phyloP scores from a whole-genome alignment of 371 early-diverging fungal species.

The Choanephora cucurbitarum region DNA sequence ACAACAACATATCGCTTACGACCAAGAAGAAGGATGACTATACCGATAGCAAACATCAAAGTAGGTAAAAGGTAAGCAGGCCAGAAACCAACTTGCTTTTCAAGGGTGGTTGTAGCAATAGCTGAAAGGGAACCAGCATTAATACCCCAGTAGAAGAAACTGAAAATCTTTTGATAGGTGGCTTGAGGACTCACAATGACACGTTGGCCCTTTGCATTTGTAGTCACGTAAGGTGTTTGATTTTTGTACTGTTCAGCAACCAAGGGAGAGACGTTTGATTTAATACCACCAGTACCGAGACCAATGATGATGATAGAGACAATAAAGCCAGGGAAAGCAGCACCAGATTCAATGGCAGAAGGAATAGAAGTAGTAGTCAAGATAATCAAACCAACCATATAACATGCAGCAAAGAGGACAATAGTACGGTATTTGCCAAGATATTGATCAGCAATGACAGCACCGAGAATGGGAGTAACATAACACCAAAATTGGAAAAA shows the following conservation, averaged over 20 bases:
- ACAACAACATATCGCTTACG: constrained; percentile 58
- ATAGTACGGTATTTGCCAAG: constrained; percentile 85
- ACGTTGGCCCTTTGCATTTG: constrained; percentile 31
- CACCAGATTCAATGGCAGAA: constrained; percentile 48
- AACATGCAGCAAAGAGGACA: constrained; percentile 62
- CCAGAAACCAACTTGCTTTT: constrained; percentile 63
- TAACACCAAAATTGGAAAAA: constrained; percentile 85
- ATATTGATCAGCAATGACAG: constrained; percentile 78
- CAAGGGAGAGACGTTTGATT: constrained; percentile 52
- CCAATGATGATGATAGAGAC: constrained; percentile 73
- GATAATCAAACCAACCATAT: constrained; percentile 68
- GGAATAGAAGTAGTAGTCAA: constrained; percentile 66
- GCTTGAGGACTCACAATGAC: constrained; percentile 56
- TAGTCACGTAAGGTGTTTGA: constrained; percentile 32
- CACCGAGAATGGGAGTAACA: constrained; percentile 79
- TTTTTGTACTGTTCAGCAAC: constrained; percentile 52
- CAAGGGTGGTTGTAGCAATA: constrained; percentile 62
- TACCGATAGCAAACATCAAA: constrained; percentile 68
- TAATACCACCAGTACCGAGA: constrained; percentile 56
- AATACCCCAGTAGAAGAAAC: constrained; percentile 80
- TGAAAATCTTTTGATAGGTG: constrained; percentile 52
- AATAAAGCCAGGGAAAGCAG: constrained; percentile 67
- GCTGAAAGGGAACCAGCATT: constrained; percentile 75
- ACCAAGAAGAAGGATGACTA: constrained; percentile 59
- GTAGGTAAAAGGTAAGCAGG: constrained; percentile 71